Conservation (phyloP, 192 early-diverging fungal species). For the Coemansia sp. region DNA sequence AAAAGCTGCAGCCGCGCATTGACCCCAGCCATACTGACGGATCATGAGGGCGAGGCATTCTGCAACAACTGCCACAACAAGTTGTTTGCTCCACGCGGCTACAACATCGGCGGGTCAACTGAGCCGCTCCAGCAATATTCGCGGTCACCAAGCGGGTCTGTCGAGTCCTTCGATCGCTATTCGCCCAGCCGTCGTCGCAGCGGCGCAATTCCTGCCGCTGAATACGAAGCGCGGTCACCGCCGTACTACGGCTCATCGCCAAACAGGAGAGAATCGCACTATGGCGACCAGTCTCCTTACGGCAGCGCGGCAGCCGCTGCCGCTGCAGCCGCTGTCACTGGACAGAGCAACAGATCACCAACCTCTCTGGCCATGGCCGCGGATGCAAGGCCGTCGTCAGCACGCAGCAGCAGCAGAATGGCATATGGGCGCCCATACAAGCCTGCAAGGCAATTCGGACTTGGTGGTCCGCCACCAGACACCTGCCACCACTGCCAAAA, state of each 20-base stretch:
- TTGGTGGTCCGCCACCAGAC: constrained; percentile 31
- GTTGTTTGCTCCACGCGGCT: constrained; percentile 49
- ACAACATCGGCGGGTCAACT: constrained; percentile 47
- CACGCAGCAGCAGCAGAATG: constrained; percentile 27
- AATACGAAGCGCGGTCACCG: neutral
- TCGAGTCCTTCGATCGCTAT: constrained; percentile 1
- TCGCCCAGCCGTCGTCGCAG: constrained; percentile 7
- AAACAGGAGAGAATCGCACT: constrained; percentile 1
- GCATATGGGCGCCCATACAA: constrained; percentile 39
- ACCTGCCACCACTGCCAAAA: constrained; percentile 49
- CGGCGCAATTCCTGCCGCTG: neutral
- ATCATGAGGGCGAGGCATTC: constrained; percentile 55
- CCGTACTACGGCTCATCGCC: neutral
- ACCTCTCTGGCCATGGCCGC: constrained; percentile 7
- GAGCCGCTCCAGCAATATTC: constrained; percentile 21
- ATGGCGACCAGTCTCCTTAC: constrained; percentile 13
- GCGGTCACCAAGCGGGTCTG: neutral
- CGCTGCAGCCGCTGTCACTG: constrained; percentile 38
- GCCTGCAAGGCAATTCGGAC: constrained; percentile 20
- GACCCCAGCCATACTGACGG: constrained; percentile 44
- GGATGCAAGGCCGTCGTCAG: constrained; percentile 21
- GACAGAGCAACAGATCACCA: constrained; percentile 11
- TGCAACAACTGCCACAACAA: constrained; percentile 52
- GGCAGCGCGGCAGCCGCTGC: constrained; percentile 42
- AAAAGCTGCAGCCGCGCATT: constrained; percentile 49